Evolutionary conservation across 2,329 filamentous ascomycete genomes (phyloP).

Genomic region (Magnaporthales sp.): DNA sequence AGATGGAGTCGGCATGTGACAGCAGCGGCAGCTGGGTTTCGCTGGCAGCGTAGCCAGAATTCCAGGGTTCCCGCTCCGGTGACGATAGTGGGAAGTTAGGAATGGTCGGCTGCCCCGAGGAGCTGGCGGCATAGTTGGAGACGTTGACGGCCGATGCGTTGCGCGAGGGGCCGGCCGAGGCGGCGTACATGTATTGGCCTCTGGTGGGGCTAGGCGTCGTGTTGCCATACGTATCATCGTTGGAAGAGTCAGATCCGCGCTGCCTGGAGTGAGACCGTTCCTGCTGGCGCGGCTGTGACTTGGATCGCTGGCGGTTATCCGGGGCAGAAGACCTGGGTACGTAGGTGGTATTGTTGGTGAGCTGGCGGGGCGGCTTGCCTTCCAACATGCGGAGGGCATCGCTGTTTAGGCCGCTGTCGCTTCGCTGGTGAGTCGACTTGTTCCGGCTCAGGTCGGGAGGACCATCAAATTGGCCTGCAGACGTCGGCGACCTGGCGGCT

Average conservation of each 20-base stretch:
- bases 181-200: background rate
- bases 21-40: constrained; percentile 4
- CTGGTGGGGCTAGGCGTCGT: background rate
- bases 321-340: constrained; percentile 1
- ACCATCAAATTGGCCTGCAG: background rate
- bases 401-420: constrained; percentile 13
- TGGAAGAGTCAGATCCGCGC: background rate
- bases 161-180: background rate
- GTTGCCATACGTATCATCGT: background rate
- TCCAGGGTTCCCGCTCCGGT: background rate
- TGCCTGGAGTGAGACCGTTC: background rate
- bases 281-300: background rate
- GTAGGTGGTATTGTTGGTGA: constrained; percentile 8
- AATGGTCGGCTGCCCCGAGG: background rate
- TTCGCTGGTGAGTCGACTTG: constrained; percentile 2
- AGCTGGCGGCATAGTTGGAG: background rate
- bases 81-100: background rate
- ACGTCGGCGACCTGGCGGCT: background rate
- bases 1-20: constrained; percentile 8
- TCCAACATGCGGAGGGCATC: constrained; percentile 18
- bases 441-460: constrained; percentile 2
- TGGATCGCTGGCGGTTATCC: background rate
- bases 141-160: background rate
- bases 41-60: background rate
- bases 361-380: constrained; percentile 5